Base-by-base conservation (phyloP, 768 basidiomycete genomes). In the Sutorius australiensis region DNA sequence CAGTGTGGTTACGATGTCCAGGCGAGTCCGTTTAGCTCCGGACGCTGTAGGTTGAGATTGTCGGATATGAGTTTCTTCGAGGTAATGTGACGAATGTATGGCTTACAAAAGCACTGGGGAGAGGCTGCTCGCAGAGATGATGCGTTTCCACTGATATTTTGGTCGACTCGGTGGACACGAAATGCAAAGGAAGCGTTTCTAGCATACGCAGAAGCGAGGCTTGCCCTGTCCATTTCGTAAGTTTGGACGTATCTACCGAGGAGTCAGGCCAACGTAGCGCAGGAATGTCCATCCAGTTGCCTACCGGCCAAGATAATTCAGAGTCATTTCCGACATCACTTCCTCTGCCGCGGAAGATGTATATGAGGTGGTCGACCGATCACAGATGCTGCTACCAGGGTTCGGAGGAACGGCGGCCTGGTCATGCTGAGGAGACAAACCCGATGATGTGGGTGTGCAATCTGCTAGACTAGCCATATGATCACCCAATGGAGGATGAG, bases 141-240 rank as follows among this genome's bases (percentile, higher is more conserved):
- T 10, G 32, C 8, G 1, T 31, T 14, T 7, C 19, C 53, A 8
- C 19, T 19, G 13, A 28, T 36, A 39, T 45, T 43, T 54, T 42
- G 50, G 16, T 30, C 24, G 12, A 50, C 36, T 40, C 51, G 46
- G 38, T 69, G 61, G 27, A 46, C 53, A 50, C 66, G 64, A 52
- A 61, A 72, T 38, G 61, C 63, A 24, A 72, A 71, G 38, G 66
- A 67, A n/a, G 67, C 67, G 7, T 58, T 56, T 33, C 59, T 51
- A 42, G 61, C 61, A 44, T 70, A 70, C 14, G 68, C 68, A 36
- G 70, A 65, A 31, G 68, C 68, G 46, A 70, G 68, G 48, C 60
- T 64, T 40, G 63, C 61, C 33, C 68, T 68, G 44, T 72, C 68
- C 16, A 41, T 33, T 48, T 70, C 68, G 46, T 69, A 70, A 4